Percentiles rank a stretch among this genome's conserved stretches.
phyloP scores from a whole-genome alignment of 345 rosid genomes.

The Kernera saxatilis region DNA sequence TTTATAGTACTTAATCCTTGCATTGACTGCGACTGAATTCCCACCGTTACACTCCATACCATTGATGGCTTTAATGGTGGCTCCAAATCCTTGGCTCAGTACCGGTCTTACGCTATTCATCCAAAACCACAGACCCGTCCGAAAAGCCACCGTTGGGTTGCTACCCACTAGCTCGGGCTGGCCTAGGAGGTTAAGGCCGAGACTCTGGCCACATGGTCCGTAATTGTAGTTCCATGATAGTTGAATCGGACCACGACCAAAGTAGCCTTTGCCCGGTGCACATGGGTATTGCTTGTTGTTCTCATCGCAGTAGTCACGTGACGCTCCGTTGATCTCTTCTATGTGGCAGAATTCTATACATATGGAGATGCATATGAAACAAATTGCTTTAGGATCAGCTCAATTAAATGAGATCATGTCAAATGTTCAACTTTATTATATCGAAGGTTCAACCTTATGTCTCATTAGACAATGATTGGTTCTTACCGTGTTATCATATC shows the following conservation, averaged over 20 bases:
- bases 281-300: too few species aligned
- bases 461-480: neutral
- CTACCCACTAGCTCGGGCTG: neutral
- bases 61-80: neutral
- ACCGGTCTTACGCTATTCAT: neutral
- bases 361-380: neutral
- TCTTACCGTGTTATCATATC: neutral
- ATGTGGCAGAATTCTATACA: constrained; percentile 51
- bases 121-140: neutral
- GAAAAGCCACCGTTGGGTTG: neutral
- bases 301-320: constrained; percentile 38
- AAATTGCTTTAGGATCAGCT: neutral
- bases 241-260: neutral
- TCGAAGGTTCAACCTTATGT: neutral
- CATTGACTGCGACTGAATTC: neutral
- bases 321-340: constrained; percentile 50
- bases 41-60: neutral
- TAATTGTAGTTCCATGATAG: too few species aligned
- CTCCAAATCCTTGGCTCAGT: neutral
- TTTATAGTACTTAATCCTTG: neutral
- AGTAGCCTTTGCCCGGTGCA: neutral
- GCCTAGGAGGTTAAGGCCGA: neutral
- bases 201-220: neutral
- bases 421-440: neutral
- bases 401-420: neutral